Evolutionary conservation across 805 yeast genomes (phyloP).

Genomic region (Phaffomyces antillensis): DNA sequence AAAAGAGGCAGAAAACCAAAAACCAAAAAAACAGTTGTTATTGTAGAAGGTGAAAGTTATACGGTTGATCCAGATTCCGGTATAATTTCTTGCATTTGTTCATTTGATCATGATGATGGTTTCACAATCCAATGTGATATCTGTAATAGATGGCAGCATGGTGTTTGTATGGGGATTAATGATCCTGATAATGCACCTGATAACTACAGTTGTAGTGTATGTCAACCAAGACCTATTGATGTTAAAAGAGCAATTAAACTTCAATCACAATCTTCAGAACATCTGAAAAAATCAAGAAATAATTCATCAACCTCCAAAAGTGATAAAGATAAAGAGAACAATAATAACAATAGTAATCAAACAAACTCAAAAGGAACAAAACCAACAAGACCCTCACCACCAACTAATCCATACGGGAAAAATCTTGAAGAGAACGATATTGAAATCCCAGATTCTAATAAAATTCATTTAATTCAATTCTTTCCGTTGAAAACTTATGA

Average conservation of each 20-base stretch:
- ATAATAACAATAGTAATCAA: not conserved
- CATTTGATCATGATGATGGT: conserved; percentile 82
- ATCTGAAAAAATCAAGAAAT: conserved; percentile 13
- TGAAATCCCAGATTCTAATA: conserved; percentile 28
- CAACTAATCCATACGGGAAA: conserved; percentile 21
- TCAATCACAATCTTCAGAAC: conserved; percentile 27
- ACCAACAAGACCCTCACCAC: conserved; percentile 17
- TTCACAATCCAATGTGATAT: conserved; percentile 91
- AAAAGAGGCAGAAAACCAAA: conserved; percentile 9
- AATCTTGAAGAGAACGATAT: conserved; percentile 30
- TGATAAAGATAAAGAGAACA: conserved; percentile 2
- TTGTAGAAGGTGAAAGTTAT: conserved; percentile 26
- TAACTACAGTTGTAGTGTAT: conserved; percentile 68
- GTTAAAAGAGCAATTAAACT: conserved; percentile 34
- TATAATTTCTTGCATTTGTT: conserved; percentile 83
- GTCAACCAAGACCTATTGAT: conserved; percentile 51
- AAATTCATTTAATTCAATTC: conserved; percentile 27
- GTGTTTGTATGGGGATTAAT: conserved; percentile 76
- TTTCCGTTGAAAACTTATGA: conserved; percentile 29
- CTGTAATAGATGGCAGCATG: conserved; percentile 94
- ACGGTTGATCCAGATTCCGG: conserved; percentile 80
- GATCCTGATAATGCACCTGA: conserved; percentile 76
- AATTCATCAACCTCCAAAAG: not conserved
- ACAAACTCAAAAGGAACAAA: not conserved
- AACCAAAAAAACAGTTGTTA: conserved; percentile 2